Evolutionary conservation across 805 yeast species (phyloP), one percentile per base, ranked within the genome.

Genomic region (Myxozyma nipponensis): DNA sequence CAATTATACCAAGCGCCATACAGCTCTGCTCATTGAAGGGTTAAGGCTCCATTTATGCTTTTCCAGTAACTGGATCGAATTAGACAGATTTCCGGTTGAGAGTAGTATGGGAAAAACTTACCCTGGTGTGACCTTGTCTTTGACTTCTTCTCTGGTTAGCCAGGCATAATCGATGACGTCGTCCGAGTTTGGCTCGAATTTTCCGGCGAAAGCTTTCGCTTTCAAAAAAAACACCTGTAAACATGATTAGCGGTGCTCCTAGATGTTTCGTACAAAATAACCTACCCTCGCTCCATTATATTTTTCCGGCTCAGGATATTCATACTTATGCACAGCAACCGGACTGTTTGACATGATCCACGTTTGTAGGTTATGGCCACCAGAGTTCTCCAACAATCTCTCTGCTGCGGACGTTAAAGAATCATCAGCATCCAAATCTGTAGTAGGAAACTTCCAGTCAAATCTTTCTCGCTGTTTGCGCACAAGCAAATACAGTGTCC

Each of bases 341-440:
- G 98, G 98, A 3, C 84, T 84, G 49, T 79, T 80, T 22, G 98
- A 88, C n/a, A 93, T 95, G 19, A 85, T 79, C 86, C 95, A 91
- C 39, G 88, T 84, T 69, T 88, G 85, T 65, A 93, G 78, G 48
- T 75, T 67, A 9, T 74, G 78, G 28, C 96, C 95, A 18, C 96
- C 96, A 19, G 85, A 62, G 21, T 68, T 61, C 65, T 80, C 76
- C 49, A 93, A 70, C 0, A 95, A 95, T 42, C 76, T 69, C 66
- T 86, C 87, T 2, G 96, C 96, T 34, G 81, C 76, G 49, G 69
- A 70, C 65, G 86, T 89, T 57, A 93, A 76, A 15, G 86, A 77
- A 41, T 72, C 69, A 2, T 71, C 68, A 24, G 70, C 72, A n/a
- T 65, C 65, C 2, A 75, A 69, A 1, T 67, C 68, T 58, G 89